Conservation (phyloP, 164 flowering plant genomes). For the Buxus sempervirens region DNA sequence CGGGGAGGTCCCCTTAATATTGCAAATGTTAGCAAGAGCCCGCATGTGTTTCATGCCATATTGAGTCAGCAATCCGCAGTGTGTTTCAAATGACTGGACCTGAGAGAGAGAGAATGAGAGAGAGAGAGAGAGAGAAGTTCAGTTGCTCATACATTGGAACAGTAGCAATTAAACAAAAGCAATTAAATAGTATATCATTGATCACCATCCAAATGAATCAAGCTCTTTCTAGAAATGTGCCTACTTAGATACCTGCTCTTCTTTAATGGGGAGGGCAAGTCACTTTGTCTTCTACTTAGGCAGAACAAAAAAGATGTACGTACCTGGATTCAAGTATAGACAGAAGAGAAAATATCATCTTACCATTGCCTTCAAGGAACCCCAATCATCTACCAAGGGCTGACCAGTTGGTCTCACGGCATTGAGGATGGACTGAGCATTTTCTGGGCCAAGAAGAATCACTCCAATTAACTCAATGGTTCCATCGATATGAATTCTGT, state of each 20-base stretch:
- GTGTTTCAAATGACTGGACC: slow-evolving; percentile 65
- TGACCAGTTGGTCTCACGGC: slow-evolving; percentile 39
- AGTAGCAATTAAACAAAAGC: background rate
- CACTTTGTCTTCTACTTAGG: no score
- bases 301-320: no score
- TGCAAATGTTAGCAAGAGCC: slow-evolving; percentile 88
- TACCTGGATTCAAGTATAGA: background rate
- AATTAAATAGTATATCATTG: no score
- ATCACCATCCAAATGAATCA: no score
- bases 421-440: slow-evolving; percentile 37
- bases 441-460: slow-evolving; percentile 53
- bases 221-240: no score
- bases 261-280: no score
- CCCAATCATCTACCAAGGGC: slow-evolving; percentile 84
- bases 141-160: no score
- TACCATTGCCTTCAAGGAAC: slow-evolving; percentile 78
- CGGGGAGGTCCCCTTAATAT: slow-evolving; percentile 36
- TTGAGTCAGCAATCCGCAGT: slow-evolving; percentile 81
- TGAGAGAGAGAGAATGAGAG: slow-evolving; percentile 21
- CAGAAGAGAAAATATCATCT: background rate
- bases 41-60: slow-evolving; percentile 97
- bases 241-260: no score
- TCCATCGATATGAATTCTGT: slow-evolving; percentile 61
- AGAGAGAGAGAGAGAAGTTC: slow-evolving; percentile 1
- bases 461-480: slow-evolving; percentile 62